Base-by-base conservation (phyloP, 1,284 basidiomycete genomes). In the Cryptococcus wingfieldii region DNA sequence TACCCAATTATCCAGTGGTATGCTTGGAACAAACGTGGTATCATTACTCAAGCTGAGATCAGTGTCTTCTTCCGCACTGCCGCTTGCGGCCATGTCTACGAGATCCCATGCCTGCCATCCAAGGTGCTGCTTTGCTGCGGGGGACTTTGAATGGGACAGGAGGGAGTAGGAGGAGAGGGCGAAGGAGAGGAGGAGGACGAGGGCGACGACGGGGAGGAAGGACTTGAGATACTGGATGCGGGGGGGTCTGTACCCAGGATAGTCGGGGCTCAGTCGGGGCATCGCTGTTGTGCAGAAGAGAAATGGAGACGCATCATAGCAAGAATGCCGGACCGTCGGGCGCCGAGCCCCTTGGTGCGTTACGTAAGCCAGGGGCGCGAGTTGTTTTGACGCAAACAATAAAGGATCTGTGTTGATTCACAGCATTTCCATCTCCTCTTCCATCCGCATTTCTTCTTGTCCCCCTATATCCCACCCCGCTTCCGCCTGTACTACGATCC, bases 41-140 rank as follows among this genome's bases (percentile, higher is more conserved):
- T 38, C 38, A 42, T 48, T 83, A n/a, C 79, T 60, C 6, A 66
- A 62, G 13, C 68, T 68, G 25, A 59, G 61, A 5, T 80, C 80
- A 53, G 14, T 81, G 49, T 16, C 80, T 13, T 38, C 19, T 34
- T 47, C 38, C 19, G 18, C 37, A 16, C 8, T 25, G 27, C 16
- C 44, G 10, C 25, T 31, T 12, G 31, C 28, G 10, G 31, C 10
- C 1, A 67, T 56, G 14, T 79, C 70, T 0, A 90, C 79, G 5
- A 80, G 65, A 44, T 90, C 90, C 89, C 89, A 93, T n/a, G 87
- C 82, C 66, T 94, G 90, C 90, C 90, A 93, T 18, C 89, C 89
- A n/a, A 92, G 77, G 49, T 83, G 81, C 65, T 91, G 88, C 8
- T 81, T 75, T 18, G 80, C 72, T 1, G 88, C 88, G 4, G 90